A percentile compares a stretch with the other conserved stretches of the same genome.
These are phyloP conservation scores for Penicillium canescens DNA, from an alignment of 495 filamentous ascomycete species.

Conservation along the genomic window DNA sequence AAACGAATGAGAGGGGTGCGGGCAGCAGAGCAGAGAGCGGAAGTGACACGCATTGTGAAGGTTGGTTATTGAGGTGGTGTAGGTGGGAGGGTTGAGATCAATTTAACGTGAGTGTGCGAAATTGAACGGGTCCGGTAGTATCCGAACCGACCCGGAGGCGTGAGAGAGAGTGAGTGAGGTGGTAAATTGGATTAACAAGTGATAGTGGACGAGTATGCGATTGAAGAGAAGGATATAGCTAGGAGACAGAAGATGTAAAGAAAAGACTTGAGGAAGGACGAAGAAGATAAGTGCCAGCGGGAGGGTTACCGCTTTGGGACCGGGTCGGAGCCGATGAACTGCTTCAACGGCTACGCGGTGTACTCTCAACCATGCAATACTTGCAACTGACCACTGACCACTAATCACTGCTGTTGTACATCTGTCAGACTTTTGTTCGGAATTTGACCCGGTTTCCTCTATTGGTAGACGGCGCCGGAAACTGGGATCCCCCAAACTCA, in stretches of 20 bases:
- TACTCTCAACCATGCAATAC: not conserved
- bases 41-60: constrained; percentile 64
- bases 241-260: constrained; percentile 11
- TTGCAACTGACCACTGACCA: no score
- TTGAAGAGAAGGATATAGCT: constrained; percentile 7
- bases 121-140: constrained; percentile 33
- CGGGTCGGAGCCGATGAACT: constrained; percentile 14
- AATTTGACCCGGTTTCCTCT: not conserved
- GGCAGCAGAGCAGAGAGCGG: constrained; percentile 65
- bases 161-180: constrained; percentile 1
- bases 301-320: constrained; percentile 22
- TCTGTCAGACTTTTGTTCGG: not conserved
- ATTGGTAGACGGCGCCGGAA: constrained; percentile 18
- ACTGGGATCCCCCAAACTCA: constrained; percentile 8
- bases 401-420: no score
- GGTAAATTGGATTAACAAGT: not conserved
- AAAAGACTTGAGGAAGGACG: constrained; percentile 18
- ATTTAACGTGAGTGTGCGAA: constrained; percentile 28
- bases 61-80: constrained; percentile 11
- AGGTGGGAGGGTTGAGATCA: constrained; percentile 14
- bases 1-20: constrained; percentile 88
- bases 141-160: constrained; percentile 31
- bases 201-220: constrained; percentile 2
- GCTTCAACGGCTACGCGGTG: constrained; percentile 5
- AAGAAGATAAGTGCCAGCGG: constrained; percentile 16